Base-by-base conservation (phyloP, 768 basidiomycete genomes). In the Leccinum pellstonianum region DNA sequence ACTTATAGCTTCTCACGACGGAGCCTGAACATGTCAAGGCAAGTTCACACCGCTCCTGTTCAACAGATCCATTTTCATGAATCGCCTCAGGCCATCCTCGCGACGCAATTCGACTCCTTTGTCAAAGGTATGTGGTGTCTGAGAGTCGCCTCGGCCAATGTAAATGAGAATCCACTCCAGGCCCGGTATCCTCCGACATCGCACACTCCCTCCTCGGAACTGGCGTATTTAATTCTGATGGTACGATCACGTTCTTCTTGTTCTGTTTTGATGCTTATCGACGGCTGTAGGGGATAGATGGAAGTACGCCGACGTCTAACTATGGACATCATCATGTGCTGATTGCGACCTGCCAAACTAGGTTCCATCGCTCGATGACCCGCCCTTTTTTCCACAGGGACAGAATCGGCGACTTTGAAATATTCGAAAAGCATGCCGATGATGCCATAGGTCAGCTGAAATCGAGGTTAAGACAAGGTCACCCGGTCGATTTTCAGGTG, bases 201-300 rank as follows among this genome's bases (percentile, higher is more conserved):
- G 4, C 56, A n/a, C 35, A 65, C 9, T 72, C 75, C 4, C 67
- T 85, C 5, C 72, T 86, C 4, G 86, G 86, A 14, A 77, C 77
- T 5, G 86, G 86, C 0, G 83, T 87, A 0, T 86, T 87, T 71
- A 84, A 81, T 60, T 77, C 82, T 2, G 83, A 85, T 64, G 82
- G 84, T 79, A 64, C 54, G 54, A 2, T 15, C 12, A 11, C 19
- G 15, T 12, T 10, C 17, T 29, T 33, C 37, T 54, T 33, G 52
- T 31, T 49, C 12, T 33, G 27, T 11, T n/a, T 48, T 23, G 19
- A 33, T 43, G 43, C 29, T 59, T 14, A 64, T 35, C n/a, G 29
- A 17, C 17, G 1, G 41, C 27, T 62, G 43, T 51, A 81, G 81
- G 80, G 17, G 83, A 84, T 3, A 77, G 78, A 70, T 86, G 85